phyloP scores from a whole-genome alignment of 208 protist species.

The Lotmaria passim region DNA sequence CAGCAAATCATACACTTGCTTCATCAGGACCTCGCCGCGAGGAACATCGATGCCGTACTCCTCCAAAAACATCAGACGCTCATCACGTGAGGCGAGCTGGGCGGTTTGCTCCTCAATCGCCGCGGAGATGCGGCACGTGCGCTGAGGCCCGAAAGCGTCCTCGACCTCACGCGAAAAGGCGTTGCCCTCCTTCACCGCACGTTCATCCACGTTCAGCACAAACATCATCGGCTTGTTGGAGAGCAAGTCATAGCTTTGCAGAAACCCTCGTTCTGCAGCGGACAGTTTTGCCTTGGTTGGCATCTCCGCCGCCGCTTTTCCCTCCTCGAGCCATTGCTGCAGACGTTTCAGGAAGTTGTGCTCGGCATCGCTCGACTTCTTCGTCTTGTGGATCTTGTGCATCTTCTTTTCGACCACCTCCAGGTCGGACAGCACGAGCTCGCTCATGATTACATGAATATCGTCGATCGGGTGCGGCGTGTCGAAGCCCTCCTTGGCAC shows the following conservation, averaged over 20 bases:
- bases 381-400: conserved; percentile 49
- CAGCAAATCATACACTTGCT: conserved; percentile 61
- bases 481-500: conserved; percentile 81
- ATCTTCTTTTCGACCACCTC: conserved; percentile 73
- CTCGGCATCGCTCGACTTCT: conserved; percentile 49
- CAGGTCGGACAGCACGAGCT: conserved; percentile 84
- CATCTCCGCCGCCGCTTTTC: conserved; percentile 51
- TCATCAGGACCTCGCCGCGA: conserved; percentile 72
- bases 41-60: conserved; percentile 80
- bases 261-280: conserved; percentile 26
- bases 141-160: conserved; percentile 52
- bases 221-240: conserved; percentile 86
- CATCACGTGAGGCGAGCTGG: conserved; percentile 63
- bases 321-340: conserved; percentile 63
- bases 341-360: conserved; percentile 50
- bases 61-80: conserved; percentile 74
- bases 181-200: conserved; percentile 60
- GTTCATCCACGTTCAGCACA: conserved; percentile 87
- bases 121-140: conserved; percentile 72
- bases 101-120: conserved; percentile 85
- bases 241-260: conserved; percentile 72
- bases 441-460: conserved; percentile 74
- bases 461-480: conserved; percentile 78
- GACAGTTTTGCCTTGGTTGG: conserved; percentile 16
- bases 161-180: conserved; percentile 57